Base-by-base conservation (phyloP, 768 basidiomycete genomes). In the Russula griseocarnosa region DNA sequence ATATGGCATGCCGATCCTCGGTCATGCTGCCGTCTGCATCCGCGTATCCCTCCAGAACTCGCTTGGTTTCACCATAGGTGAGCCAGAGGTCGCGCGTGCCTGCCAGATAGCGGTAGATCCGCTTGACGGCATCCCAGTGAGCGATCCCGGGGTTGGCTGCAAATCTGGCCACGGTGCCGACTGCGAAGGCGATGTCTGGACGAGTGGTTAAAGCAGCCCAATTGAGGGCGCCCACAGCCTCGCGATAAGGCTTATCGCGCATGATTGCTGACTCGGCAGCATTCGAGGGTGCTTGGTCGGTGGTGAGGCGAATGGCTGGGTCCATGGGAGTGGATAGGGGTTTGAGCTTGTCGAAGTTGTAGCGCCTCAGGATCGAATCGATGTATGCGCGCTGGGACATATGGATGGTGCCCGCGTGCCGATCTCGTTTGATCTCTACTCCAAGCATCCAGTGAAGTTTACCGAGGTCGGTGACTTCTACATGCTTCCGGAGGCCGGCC, bases 1-100 rank as follows among this genome's bases (percentile, higher is more conserved):
- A 1, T 0, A 46, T 46, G 2, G 75, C 69, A 4, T 74, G 78
- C 70, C 65, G 50, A 71, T 69, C 24, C 8, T 67, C 26, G 3
- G 70, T 51, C 5, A 60, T 63, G 22, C 62, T 75, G 67, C 68
- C 74, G 57, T 76, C 76, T 0, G 73, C 68, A 42, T 77, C 74
- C 0, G 67, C 55, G 49, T 58, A 75, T 3, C 68, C 47, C 42
- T 50, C 36, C 4, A 71, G 47, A n/a, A 36, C 38, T 1, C 38
- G 24, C 49, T 66, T 16, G 32, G 47, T 58, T 22, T 28, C 40
- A 6, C 62, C 62, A 49, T 66, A 72, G 5, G 65, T 63, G 3
- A 40, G 16, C 38, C 38, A 40, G 14, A 34, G 44, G 44, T 46
- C 8, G 20, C n/a, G 2, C 20, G 3, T 46, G n/a, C 44, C 20